Evolutionary conservation across 331 rosid genomes (phyloP).

Genomic region (Dryas integrifolia): DNA sequence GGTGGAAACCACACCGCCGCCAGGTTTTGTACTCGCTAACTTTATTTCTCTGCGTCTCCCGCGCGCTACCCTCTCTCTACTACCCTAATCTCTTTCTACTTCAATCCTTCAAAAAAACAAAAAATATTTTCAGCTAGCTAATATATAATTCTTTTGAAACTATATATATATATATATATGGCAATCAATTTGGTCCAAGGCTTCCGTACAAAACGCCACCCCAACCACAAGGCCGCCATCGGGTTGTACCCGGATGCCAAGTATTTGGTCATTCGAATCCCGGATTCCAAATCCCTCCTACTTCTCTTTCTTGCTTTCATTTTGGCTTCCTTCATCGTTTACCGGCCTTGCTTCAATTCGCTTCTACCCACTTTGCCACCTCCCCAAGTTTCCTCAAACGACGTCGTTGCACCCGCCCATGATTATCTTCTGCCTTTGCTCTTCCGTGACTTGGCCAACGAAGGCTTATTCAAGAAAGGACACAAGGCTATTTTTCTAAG

Average conservation of each 20-base stretch:
- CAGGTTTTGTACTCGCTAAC: constrained; percentile 83
- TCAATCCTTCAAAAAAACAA: neutral
- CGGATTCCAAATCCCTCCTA: constrained; percentile 32
- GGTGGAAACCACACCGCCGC: constrained; percentile 92
- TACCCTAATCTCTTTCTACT: neutral
- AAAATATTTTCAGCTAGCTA: neutral
- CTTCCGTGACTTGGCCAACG: constrained; percentile 44
- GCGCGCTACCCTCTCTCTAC: neutral
- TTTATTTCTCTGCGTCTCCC: neutral
- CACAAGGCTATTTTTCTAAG: constrained; percentile 27
- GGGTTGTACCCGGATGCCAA: constrained; percentile 26
- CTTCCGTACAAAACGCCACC: constrained; percentile 20
- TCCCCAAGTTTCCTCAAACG: too few relatives aligned
- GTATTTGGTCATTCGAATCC: constrained; percentile 34
- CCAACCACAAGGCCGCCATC: constrained; percentile 12
- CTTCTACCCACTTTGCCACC: neutral
- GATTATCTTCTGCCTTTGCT: constrained; percentile 17
- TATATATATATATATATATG: constrained; percentile 17
- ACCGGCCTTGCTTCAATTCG: constrained; percentile 32
- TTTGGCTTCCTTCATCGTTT: constrained; percentile 32
- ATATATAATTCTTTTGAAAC: too few relatives aligned
- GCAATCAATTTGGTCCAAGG: constrained; percentile 29
- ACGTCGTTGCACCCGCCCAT: too few relatives aligned
- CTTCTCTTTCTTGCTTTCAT: constrained; percentile 27
- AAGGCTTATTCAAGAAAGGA: constrained; percentile 36